A percentile compares a stretch with the other conserved stretches of the same genome.
Conservation (phyloP, 2,329 filamentous ascomycete genomes). For the Curvularia lunata region DNA sequence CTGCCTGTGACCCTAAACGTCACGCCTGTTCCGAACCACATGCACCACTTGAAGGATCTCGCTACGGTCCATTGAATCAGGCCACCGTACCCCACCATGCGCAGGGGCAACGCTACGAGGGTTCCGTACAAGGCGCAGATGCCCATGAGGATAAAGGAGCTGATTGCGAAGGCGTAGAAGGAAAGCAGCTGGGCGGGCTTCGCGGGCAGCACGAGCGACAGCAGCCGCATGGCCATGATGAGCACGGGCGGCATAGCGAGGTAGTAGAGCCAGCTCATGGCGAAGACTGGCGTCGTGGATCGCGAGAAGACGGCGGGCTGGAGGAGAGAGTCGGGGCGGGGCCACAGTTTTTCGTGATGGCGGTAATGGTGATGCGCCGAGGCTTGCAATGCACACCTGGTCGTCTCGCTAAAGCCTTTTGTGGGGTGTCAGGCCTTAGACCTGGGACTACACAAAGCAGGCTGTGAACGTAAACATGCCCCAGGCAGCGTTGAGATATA, state of each 20-base stretch:
- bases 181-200: constrained; percentile 49
- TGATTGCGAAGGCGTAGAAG: constrained; percentile 70
- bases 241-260: constrained; percentile 34
- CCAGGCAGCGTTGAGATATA: background rate
- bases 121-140: constrained; percentile 73
- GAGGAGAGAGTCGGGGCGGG: constrained; percentile 7
- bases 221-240: constrained; percentile 38
- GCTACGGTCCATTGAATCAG: constrained; percentile 86
- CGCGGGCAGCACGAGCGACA: constrained; percentile 40
- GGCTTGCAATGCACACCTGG: constrained; percentile 6
- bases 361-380: constrained; percentile 26
- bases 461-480: background rate
- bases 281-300: constrained; percentile 7
- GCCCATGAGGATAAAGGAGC: constrained; percentile 48
- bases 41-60: constrained; percentile 78
- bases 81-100: constrained; percentile 72
- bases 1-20: constrained; percentile 69
- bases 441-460: background rate
- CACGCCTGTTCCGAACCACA: constrained; percentile 77
- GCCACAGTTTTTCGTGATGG: constrained; percentile 27
- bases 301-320: background rate
- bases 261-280: constrained; percentile 45
- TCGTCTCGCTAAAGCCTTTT: constrained; percentile 22
- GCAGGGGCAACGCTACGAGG: constrained; percentile 72
- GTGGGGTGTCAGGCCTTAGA: background rate